These are phyloP conservation scores for Escovopsis weberi DNA, from an alignment of 2,329 filamentous ascomycete species.

Conservation along the genomic window DNA sequence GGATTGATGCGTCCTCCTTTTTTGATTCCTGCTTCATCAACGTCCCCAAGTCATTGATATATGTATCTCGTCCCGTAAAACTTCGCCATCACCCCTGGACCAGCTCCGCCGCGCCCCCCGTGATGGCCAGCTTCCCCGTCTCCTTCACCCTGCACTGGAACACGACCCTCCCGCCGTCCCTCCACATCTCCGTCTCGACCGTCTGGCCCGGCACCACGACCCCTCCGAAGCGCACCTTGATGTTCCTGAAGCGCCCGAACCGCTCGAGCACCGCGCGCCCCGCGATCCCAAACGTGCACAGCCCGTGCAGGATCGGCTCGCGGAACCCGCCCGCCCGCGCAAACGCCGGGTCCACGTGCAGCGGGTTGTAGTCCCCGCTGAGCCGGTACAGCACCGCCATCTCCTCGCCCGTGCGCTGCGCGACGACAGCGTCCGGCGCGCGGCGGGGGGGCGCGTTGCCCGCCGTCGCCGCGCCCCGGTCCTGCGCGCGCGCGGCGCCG, in stretches of 20 bases:
- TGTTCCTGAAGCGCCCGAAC: constrained; percentile 73
- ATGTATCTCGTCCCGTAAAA: too few relatives aligned
- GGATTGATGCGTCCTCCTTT: background rate
- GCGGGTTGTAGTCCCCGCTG: constrained; percentile 87
- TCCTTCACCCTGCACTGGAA: constrained; percentile 87
- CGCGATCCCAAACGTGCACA: constrained; percentile 85
- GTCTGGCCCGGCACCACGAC: constrained; percentile 78
- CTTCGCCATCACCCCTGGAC: constrained; percentile 14
- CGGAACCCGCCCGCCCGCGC: constrained; percentile 94
- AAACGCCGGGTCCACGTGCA: constrained; percentile 90
- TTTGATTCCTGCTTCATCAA: background rate
- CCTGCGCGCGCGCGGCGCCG: constrained; percentile 59
- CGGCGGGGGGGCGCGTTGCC: constrained; percentile 66
- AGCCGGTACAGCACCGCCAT: constrained; percentile 90
- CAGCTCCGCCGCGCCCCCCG: constrained; percentile 66
- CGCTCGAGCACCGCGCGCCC: constrained; percentile 78
- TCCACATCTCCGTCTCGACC: constrained; percentile 91
- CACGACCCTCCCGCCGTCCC: constrained; percentile 61
- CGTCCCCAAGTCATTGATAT: background rate
- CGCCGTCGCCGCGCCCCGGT: constrained; percentile 69
- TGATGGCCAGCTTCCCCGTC: constrained; percentile 80
- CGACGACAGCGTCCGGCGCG: constrained; percentile 64
- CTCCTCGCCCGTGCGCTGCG: constrained; percentile 76
- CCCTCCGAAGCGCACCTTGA: constrained; percentile 85
- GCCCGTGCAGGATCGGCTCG: constrained; percentile 85